Base-by-base conservation (phyloP, 2,329 filamentous ascomycete genomes). In the Periconia sp. region DNA sequence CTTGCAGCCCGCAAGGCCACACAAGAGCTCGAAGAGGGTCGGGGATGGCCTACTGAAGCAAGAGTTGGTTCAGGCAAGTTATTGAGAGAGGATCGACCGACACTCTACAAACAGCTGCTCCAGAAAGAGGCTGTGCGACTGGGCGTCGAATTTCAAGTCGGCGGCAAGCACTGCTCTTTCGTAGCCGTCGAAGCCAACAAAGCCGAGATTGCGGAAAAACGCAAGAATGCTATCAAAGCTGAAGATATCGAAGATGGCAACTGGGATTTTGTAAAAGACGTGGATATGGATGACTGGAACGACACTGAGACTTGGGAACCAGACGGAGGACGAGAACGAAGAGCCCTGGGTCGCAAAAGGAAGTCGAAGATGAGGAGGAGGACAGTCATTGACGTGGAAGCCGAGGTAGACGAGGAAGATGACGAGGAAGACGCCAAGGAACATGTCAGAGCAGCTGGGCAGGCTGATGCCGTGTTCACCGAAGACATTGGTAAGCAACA, bases 161-260 rank as follows among this genome's bases (percentile, higher is more conserved):
- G 79, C 3, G 82, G 85, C 1, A 87, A 85, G 64, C 87, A 83
- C 80, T 88, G 84, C 62, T 88, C 86, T 0, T 91, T 90, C 57
- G 83, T 91, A 2, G 88, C 88, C 1, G 77, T 88, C 2, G 77
- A 85, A 56, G 72, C 77, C 6, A 71, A 76, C 17, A 55, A 60
- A 18, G 58, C 35, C 9, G 54, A 59, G n/a, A 63, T 63, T 19
- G 55, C 51, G 11, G 52, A 49, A 50, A 57, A 55, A 41, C 49
- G 59, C 1, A 50, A 52, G 41, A 47, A 53, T n/a, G 55, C 53
- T 1, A 35, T 58, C 17, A 45, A 60, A 33, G 44, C n/a, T 13
- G 27, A 43, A 7, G 35, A 14, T 3, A 30, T 37, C 8, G 43
- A 45, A 1, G 27, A 33, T 14, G 42, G 47, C 35, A 55, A 56